phyloP scores from a whole-genome alignment of 352 stramenopile genomes.

The Aphanomyces astaci region DNA sequence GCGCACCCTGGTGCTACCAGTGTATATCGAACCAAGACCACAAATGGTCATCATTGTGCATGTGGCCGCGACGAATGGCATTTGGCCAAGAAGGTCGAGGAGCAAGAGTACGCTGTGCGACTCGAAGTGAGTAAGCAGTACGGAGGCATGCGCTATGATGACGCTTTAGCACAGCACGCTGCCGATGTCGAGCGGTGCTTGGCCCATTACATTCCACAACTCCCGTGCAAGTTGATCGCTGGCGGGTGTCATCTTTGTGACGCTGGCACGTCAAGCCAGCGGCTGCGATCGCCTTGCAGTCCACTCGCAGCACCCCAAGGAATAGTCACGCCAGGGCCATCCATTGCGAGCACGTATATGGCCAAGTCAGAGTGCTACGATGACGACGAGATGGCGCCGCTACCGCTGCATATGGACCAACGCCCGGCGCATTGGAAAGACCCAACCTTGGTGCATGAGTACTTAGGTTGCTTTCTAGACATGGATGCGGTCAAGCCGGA shows the following conservation, averaged over 20 bases:
- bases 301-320: too few species aligned
- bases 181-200: not conserved
- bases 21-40: conserved; percentile 38
- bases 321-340: too few species aligned
- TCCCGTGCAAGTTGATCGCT: not conserved
- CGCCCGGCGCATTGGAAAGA: conserved; percentile 1
- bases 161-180: conserved; percentile 34
- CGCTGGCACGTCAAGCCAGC: not conserved
- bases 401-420: conserved; percentile 2
- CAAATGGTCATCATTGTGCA: conserved; percentile 71
- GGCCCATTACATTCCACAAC: not conserved
- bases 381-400: conserved; percentile 2
- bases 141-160: conserved; percentile 74
- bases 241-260: not conserved
- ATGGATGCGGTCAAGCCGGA: not conserved
- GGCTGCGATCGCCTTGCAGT: not conserved
- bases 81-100: conserved; percentile 70
- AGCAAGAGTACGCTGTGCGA: conserved; percentile 73
- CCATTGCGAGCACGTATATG: not conserved
- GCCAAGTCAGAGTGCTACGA: not conserved
- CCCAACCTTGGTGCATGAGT: not conserved
- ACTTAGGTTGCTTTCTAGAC: not conserved
- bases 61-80: conserved; percentile 80
- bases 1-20: too few species aligned
- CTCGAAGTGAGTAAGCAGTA: conserved; percentile 79